Evolutionary conservation across 352 stramenopile species (phyloP), one percentile per base, ranked within the genome.

Genomic region (Phytophthora ohioensis): DNA sequence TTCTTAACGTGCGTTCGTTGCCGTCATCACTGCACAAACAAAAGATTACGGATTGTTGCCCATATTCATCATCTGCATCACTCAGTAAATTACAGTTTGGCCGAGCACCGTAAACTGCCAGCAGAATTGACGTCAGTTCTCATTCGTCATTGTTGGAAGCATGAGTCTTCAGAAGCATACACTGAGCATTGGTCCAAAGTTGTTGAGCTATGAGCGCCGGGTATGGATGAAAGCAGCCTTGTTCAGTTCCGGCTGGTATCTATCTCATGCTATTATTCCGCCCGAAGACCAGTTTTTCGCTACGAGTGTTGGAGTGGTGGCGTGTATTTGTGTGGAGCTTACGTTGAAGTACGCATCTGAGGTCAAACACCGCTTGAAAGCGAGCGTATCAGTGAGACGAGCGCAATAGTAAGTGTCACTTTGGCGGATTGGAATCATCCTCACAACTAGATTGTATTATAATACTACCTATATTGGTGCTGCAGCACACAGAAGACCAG

Each of bases 261-360:
- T 72, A 4, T 90, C 86, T 27, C 21, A 12, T 5, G 84, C 84
- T 3, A 78, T 92, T 30, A 80, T 87, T 3, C 34, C 1, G 45
- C 45, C 45, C 17, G 21, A 27, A 27, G 21, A 27, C 21, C 21
- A 6, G 5, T 5, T 52, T 80, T 90, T 43, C 76, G 86, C 21
- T 54, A 91, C 83, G 4, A 81, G 77, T 42, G 83, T 77, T n/a
- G 86, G 79, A 9, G 87, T 92, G 30, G 43, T 77, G 31, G 69
- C 74, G 0, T 92, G 83, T 42, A 78, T 94, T 11, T 90, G 75
- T 46, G 73, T 75, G 3, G 83, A 92, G 17, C 39, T 90, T 21
- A 70, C 76, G 7, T 69, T 87, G 53, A 67, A 88, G 42, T 91
- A 84, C 43, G 52, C 91, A 27, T 70, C 75, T 1, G 74, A 81